phyloP scores from a whole-genome alignment of 2,329 filamentous ascomycete genomes.

The Beauveria bassiana region DNA sequence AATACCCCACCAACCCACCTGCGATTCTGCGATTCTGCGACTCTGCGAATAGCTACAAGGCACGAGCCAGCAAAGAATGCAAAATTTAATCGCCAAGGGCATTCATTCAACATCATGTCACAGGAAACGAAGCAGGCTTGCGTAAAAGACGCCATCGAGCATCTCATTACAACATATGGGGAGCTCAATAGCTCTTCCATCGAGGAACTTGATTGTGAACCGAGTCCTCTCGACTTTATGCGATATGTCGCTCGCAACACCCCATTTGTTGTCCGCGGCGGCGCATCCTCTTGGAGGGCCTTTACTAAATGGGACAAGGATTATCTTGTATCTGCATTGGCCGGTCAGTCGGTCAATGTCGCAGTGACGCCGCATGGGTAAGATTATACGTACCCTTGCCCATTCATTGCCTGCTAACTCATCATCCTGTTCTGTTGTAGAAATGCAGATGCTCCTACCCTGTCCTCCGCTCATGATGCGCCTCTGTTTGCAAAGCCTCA shows the following conservation, averaged over 20 bases:
- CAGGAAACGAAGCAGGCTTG: too few relatives aligned
- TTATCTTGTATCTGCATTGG: conserved; percentile 50
- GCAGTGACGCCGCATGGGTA: conserved; percentile 69
- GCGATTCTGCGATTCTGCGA: too few relatives aligned
- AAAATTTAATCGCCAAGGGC: neutral
- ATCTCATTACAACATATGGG: conserved; percentile 62
- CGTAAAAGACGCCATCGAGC: conserved; percentile 17
- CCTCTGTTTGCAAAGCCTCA: conserved; percentile 62
- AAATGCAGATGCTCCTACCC: conserved; percentile 30
- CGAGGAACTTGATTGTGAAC: conserved; percentile 55
- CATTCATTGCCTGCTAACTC: too few relatives aligned
- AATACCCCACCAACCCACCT: too few relatives aligned
- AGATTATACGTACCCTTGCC: conserved; percentile 14
- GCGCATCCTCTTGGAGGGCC: conserved; percentile 56
- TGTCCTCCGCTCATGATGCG: conserved; percentile 19
- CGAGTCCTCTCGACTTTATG: conserved; percentile 73
- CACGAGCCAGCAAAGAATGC: too few relatives aligned
- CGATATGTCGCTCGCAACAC: conserved; percentile 65
- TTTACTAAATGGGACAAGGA: conserved; percentile 52
- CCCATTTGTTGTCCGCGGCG: conserved; percentile 64
- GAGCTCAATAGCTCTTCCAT: conserved; percentile 59
- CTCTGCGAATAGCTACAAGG: too few relatives aligned
- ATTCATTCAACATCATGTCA: neutral
- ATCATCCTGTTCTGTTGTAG: conserved; percentile 16
- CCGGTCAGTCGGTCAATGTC: conserved; percentile 57